Evolutionary conservation across 2,329 filamentous ascomycete species (phyloP).

Genomic region (Diaporthe amygdali): DNA sequence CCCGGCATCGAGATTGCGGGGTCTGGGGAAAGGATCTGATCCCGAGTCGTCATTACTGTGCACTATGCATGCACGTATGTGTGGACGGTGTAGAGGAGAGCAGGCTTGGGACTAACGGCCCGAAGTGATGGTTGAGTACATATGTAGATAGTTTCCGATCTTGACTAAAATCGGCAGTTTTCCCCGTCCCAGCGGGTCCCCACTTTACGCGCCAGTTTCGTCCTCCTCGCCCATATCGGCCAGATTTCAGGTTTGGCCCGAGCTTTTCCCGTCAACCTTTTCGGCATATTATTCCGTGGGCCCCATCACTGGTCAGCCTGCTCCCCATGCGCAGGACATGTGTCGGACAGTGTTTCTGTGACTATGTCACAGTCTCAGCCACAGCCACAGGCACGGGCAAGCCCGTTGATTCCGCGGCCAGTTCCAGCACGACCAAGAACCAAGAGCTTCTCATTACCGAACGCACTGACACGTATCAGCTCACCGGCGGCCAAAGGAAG

Average conservation of each 20-base stretch:
- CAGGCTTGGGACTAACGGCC: neutral
- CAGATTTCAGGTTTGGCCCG: neutral
- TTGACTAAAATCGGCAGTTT: neutral
- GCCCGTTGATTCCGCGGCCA: neutral
- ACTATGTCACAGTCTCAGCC: neutral
- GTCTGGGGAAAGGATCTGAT: neutral
- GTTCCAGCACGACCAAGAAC: neutral
- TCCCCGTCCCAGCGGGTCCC: neutral
- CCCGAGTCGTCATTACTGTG: neutral
- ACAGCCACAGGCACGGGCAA: neutral
- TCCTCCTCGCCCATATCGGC: too few relatives aligned
- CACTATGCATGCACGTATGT: neutral
- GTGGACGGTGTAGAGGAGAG: neutral
- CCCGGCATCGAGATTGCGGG: neutral
- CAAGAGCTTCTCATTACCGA: neutral
- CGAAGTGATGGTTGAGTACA: too few relatives aligned
- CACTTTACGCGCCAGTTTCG: neutral
- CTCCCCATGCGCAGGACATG: neutral
- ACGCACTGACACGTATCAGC: neutral
- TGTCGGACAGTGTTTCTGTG: conserved; percentile 1
- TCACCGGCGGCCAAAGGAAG: neutral
- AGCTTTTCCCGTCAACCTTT: neutral
- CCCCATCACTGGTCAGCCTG: neutral
- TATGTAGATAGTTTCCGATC: neutral
- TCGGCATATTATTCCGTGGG: conserved; percentile 1